Evolutionary conservation across 768 basidiomycete genomes (phyloP).

Genomic region (Fomitopsis serialis): DNA sequence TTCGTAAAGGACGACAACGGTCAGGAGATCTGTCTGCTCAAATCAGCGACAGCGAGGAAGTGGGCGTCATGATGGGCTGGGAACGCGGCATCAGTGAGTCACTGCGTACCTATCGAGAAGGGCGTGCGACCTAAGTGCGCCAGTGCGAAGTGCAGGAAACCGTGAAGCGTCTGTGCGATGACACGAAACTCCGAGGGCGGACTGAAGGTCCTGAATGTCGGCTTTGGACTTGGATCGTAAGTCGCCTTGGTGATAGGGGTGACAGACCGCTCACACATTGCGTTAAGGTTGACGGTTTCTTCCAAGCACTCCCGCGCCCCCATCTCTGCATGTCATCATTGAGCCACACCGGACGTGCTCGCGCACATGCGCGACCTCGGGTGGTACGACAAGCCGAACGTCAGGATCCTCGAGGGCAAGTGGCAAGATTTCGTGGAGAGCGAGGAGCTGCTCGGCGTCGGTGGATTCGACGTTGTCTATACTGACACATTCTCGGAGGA

Average conservation of each 20-base stretch:
- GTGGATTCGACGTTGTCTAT: constrained; percentile 85
- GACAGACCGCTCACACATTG: no score
- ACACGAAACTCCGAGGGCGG: constrained; percentile 40
- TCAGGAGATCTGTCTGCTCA: constrained; percentile 77
- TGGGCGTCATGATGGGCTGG: constrained; percentile 99
- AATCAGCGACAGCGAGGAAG: constrained; percentile 59
- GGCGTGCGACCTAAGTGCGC: constrained; percentile 16
- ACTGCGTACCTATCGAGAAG: not conserved
- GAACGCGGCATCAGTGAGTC: constrained; percentile 72
- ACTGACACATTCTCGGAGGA: constrained; percentile 92
- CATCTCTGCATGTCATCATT: constrained; percentile 79
- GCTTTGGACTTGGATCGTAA: constrained; percentile 94
- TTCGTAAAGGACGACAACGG: constrained; percentile 68
- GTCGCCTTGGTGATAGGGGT: no score
- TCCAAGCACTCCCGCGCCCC: constrained; percentile 60
- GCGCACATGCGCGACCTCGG: constrained; percentile 67
- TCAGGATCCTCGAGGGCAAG: constrained; percentile 80
- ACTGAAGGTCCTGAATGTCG: constrained; percentile 79
- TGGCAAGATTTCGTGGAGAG: constrained; percentile 86
- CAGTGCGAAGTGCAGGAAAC: constrained; percentile 65
- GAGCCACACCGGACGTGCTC: constrained; percentile 94
- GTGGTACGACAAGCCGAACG: constrained; percentile 75
- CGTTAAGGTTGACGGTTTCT: constrained; percentile 83
- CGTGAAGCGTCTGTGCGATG: constrained; percentile 54
- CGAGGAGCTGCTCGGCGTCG: constrained; percentile 51